Conservation (phyloP, 2,329 filamentous ascomycete genomes). For the Tolypocladium tropicale region DNA sequence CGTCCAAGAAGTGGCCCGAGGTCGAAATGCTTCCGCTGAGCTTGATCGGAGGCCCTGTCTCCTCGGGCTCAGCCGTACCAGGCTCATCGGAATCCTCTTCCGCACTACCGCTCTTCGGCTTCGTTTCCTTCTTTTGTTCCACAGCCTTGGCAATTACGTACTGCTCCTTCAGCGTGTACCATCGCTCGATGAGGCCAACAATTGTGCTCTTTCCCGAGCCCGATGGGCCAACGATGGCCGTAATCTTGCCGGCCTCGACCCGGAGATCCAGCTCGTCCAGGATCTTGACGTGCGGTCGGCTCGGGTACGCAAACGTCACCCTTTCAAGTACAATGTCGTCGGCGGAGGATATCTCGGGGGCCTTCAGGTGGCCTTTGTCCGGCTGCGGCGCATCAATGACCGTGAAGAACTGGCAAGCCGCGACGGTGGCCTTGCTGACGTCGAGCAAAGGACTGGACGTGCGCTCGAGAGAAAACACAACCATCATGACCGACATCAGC, state of each 20-base stretch:
- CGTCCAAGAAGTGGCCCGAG: constrained; percentile 40
- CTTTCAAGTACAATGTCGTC: constrained; percentile 41
- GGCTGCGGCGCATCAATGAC: constrained; percentile 39
- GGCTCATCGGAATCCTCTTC: constrained; percentile 16
- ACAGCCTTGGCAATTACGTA: constrained; percentile 39
- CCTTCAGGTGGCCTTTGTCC: constrained; percentile 21
- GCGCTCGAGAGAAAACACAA: constrained; percentile 45
- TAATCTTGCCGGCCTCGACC: constrained; percentile 55
- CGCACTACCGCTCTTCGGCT: constrained; percentile 25
- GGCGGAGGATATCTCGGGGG: constrained; percentile 25
- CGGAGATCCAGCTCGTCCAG: constrained; percentile 47
- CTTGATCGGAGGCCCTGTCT: constrained; percentile 31
- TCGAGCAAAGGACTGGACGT: constrained; percentile 50
- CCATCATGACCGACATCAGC: constrained; percentile 48
- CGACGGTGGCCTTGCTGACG: constrained; percentile 45
- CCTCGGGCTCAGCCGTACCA: constrained; percentile 21
- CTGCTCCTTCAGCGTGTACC: constrained; percentile 54
- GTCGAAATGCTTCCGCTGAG: constrained; percentile 39
- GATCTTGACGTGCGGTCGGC: constrained; percentile 51
- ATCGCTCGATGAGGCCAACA: constrained; percentile 59
- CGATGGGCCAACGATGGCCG: constrained; percentile 64
- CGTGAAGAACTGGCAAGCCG: constrained; percentile 46
- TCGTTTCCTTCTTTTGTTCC: constrained; percentile 35
- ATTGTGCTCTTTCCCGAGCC: constrained; percentile 69
- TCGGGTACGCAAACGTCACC: constrained; percentile 66